Percentiles rank a stretch among this genome's conserved stretches.
Conservation (phyloP, 768 basidiomycete species). For the Collybia nuda region DNA sequence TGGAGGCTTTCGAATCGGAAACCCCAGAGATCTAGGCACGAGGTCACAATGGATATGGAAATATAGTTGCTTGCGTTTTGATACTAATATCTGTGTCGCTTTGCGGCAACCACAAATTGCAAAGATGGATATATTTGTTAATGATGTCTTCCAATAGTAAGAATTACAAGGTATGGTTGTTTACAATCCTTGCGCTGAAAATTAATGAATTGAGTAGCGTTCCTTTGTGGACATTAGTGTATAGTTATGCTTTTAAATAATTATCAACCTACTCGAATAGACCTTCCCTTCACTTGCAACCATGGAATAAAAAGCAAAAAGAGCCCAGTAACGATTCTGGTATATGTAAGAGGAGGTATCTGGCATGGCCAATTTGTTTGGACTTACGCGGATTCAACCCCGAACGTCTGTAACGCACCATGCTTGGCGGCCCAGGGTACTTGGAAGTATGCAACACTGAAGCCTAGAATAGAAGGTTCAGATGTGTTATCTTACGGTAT, state of each 20-base stretch:
- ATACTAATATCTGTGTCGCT: neutral
- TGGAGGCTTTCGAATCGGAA: neutral
- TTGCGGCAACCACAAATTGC: no score
- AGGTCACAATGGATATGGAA: neutral
- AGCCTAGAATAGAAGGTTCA: slow-evolving; percentile 29
- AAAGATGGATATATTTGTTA: no score
- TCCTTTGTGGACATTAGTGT: neutral
- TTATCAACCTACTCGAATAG: slow-evolving; percentile 39
- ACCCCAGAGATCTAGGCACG: neutral
- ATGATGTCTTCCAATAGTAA: no score
- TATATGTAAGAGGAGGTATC: neutral
- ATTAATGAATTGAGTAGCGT: slow-evolving; percentile 4
- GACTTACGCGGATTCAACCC: slow-evolving; percentile 60
- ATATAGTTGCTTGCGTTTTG: neutral
- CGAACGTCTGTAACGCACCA: slow-evolving; percentile 63
- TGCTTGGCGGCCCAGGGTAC: slow-evolving; percentile 61
- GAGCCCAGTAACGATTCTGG: slow-evolving; percentile 46
- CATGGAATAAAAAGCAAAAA: slow-evolving; percentile 53
- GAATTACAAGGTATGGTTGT: no score
- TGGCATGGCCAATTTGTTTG: neutral
- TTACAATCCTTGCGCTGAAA: no score
- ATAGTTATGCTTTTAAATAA: no score
- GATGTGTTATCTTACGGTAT: neutral
- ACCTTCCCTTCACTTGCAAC: slow-evolving; percentile 47
- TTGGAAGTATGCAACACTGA: slow-evolving; percentile 67